Base-by-base conservation (phyloP, 768 basidiomycete species). In the Mycena pura region DNA sequence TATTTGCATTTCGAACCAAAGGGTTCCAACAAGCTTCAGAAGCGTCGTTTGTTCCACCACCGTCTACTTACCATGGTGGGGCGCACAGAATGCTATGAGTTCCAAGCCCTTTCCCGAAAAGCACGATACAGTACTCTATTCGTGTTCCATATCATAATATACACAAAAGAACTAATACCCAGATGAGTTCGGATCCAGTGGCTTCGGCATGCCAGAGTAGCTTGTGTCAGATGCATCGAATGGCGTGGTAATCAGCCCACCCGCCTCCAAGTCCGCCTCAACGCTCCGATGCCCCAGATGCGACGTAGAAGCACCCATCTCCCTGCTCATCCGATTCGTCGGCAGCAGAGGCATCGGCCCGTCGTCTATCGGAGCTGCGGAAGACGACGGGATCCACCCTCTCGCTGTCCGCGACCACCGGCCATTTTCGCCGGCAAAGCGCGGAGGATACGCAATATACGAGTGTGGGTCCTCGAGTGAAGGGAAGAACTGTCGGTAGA, bases 401-500 rank as follows among this genome's bases (percentile, higher is more conserved):
- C 47, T 56, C 15, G 47, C 8, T 31, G 44, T 46, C 21, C 41
- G 24, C 21, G 47, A 47, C 2, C 64, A 49, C n/a, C 53, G 63
- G 22, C 22, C 25, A 17, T 21, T 29, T 29, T 41, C 50, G 27
- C 13, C 55, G 9, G 43, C 13, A 41, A 57, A 28, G 8, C 64
- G 64, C 2, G 63, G 68, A 32, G 64, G 43, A 40, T 53, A 70
- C 3, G 68, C 64, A 5, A 66, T 55, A 60, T 70, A 15, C 31
- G 44, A 70, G 50, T 70, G 59, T 1, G 69, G 64, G 40, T 70
- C 68, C 29, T 63, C 60, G 39, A 70, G 64, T 5, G 66, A 29
- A 4, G 69, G 69, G 52, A 68, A 70, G 57, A 70, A 70, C 47
- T 70, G 69, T 36, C 69, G 57, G 49, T 70, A 70, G 51, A 60